Conservation (phyloP, 2,329 filamentous ascomycete genomes). For the Rosellinia necatrix region DNA sequence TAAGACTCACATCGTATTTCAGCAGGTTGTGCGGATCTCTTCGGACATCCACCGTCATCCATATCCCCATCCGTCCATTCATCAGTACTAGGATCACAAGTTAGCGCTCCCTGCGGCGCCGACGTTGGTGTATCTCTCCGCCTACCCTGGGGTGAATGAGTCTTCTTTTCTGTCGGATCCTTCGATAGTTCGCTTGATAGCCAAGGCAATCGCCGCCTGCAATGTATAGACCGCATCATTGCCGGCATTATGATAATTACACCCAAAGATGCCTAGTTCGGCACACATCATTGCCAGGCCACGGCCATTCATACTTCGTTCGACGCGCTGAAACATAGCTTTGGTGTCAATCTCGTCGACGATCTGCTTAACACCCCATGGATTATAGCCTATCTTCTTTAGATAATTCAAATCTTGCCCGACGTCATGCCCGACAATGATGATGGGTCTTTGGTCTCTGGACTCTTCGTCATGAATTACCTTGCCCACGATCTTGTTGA, state of each 20-base stretch:
- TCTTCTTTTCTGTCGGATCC: slow-evolving; percentile 12
- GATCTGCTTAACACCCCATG: slow-evolving; percentile 57
- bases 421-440: slow-evolving; percentile 81
- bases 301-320: slow-evolving; percentile 55
- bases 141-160: slow-evolving; percentile 13
- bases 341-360: slow-evolving; percentile 75
- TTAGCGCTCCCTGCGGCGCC: slow-evolving; percentile 17
- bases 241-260: slow-evolving; percentile 81
- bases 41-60: slow-evolving; percentile 37
- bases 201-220: slow-evolving; percentile 70
- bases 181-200: slow-evolving; percentile 44
- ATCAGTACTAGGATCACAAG: slow-evolving; percentile 20
- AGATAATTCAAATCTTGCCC: slow-evolving; percentile 71
- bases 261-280: slow-evolving; percentile 65
- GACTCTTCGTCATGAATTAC: slow-evolving; percentile 42
- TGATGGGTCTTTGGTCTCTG: slow-evolving; percentile 51
- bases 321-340: slow-evolving; percentile 68
- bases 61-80: slow-evolving; percentile 42
- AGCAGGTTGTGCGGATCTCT: slow-evolving; percentile 26
- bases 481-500: slow-evolving; percentile 42
- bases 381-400: slow-evolving; percentile 64
- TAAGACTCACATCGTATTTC: neutral
- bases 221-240: slow-evolving; percentile 86
- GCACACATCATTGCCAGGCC: slow-evolving; percentile 65
- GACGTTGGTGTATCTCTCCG: neutral